phyloP scores from a whole-genome alignment of 495 filamentous ascomycete species.

The Emericellopsis terricola region DNA sequence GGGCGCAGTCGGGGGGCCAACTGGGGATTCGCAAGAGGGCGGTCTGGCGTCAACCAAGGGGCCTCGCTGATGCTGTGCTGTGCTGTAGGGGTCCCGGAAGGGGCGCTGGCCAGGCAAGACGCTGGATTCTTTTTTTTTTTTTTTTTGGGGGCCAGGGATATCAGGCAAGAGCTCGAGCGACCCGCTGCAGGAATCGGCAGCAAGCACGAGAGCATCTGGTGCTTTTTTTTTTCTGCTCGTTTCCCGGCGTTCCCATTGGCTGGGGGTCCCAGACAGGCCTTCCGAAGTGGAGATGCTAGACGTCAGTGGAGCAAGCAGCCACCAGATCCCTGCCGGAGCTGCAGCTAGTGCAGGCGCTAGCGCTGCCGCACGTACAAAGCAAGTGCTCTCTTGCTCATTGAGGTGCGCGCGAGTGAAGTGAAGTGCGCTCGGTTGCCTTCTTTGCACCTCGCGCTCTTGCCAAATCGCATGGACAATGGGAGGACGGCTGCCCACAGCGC shows the following conservation, averaged over 20 bases:
- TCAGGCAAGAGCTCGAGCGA: slow-evolving; percentile 3
- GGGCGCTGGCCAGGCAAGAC: too few species aligned
- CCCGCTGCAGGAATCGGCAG: slow-evolving; percentile 3
- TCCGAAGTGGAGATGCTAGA: slow-evolving; percentile 3
- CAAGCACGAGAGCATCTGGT: slow-evolving; percentile 6
- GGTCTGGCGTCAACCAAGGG: slow-evolving; percentile 2
- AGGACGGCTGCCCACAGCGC: too few species aligned
- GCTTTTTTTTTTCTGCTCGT: slow-evolving; percentile 15
- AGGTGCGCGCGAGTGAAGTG: too few species aligned
- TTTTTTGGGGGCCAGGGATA: slow-evolving; percentile 2
- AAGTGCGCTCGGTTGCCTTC: too few species aligned
- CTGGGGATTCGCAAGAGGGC: not conserved
- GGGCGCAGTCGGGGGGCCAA: slow-evolving; percentile 1
- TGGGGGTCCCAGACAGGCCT: not conserved
- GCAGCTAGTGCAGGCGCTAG: too few species aligned
- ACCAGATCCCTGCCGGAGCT: too few species aligned
- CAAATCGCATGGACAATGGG: too few species aligned
- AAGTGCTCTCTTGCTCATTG: too few species aligned
- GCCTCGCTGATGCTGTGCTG: slow-evolving; percentile 5
- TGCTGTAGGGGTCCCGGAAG: too few species aligned
- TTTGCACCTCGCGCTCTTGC: too few species aligned
- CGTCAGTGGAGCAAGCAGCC: slow-evolving; percentile 3
- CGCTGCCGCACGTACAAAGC: too few species aligned
- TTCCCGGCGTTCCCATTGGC: slow-evolving; percentile 4
- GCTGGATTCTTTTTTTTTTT: too few species aligned